A percentile compares a stretch with the other conserved stretches of the same genome.
phyloP scores from a whole-genome alignment of 495 filamentous ascomycete species.

The Trichoderma virens region DNA sequence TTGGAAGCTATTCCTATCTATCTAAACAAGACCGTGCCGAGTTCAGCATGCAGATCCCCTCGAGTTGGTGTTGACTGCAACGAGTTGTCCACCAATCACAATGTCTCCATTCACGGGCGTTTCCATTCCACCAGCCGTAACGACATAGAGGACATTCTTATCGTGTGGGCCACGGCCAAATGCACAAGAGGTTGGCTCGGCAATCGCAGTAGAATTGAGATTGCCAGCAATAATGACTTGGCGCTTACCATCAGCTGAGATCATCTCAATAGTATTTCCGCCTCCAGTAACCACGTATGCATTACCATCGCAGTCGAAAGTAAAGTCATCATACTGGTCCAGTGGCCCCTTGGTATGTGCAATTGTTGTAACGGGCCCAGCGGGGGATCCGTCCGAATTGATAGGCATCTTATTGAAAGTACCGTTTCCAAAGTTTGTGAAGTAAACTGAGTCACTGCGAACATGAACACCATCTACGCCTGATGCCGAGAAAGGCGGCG shows the following conservation, averaged over 20 bases:
- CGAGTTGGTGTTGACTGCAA: slow-evolving; percentile 15
- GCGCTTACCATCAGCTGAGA: slow-evolving; percentile 14
- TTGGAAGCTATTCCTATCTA: no score
- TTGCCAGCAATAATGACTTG: slow-evolving; percentile 14
- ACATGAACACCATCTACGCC: slow-evolving; percentile 15
- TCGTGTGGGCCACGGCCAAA: slow-evolving; percentile 21
- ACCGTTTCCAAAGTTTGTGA: slow-evolving; percentile 8
- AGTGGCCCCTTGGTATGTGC: slow-evolving; percentile 2
- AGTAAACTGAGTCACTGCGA: slow-evolving; percentile 10
- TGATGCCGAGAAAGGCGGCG: slow-evolving; percentile 9
- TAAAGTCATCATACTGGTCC: slow-evolving; percentile 18
- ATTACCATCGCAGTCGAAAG: slow-evolving; percentile 17
- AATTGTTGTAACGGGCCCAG: slow-evolving; percentile 13
- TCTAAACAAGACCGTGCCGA: not conserved
- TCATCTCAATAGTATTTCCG: slow-evolving; percentile 13
- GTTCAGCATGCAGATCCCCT: slow-evolving; percentile 2
- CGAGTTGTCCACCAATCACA: slow-evolving; percentile 18
- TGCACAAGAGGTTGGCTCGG: slow-evolving; percentile 16
- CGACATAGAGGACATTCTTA: slow-evolving; percentile 19
- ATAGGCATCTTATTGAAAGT: slow-evolving; percentile 17
- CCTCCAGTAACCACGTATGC: slow-evolving; percentile 16
- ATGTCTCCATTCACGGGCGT: slow-evolving; percentile 15
- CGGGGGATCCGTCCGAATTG: slow-evolving; percentile 13
- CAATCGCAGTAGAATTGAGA: slow-evolving; percentile 16
- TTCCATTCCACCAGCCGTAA: slow-evolving; percentile 16